Conservation (phyloP, 75 land plant species). For the Selaginella tamariscina region DNA sequence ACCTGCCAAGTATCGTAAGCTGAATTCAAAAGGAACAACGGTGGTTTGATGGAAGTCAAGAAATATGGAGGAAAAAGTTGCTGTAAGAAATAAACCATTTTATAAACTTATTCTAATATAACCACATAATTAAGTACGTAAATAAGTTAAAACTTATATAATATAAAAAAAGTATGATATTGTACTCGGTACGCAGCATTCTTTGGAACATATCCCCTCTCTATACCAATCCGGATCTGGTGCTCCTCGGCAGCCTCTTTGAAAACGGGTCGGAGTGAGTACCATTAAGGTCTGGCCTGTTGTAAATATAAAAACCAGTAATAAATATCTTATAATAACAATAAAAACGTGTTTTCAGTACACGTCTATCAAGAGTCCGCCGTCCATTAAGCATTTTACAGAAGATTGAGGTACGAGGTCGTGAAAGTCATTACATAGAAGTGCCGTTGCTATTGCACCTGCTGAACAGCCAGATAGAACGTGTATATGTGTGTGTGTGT, state of each 20-base stretch:
- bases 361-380: not conserved
- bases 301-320: not conserved
- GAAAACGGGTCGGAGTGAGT: not conserved
- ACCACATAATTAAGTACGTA: too few species aligned
- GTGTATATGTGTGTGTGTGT: not conserved
- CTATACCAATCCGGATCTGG: not conserved
- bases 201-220: not conserved
- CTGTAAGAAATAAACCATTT: not conserved
- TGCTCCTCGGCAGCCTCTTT: not conserved
- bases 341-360: too few species aligned
- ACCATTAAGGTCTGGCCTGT: not conserved
- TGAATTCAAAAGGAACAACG: not conserved
- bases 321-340: not conserved
- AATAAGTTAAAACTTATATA: too few species aligned
- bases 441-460: not conserved
- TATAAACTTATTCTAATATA: too few species aligned
- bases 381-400: not conserved
- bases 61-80: not conserved
- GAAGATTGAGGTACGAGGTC: not conserved
- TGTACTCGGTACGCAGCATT: not conserved
- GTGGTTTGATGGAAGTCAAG: not conserved
- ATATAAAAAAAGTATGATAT: not conserved
- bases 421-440: not conserved
- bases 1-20: not conserved
- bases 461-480: not conserved